Base-by-base conservation (phyloP, 2,329 filamentous ascomycete species). In the Penicillium frequentans region DNA sequence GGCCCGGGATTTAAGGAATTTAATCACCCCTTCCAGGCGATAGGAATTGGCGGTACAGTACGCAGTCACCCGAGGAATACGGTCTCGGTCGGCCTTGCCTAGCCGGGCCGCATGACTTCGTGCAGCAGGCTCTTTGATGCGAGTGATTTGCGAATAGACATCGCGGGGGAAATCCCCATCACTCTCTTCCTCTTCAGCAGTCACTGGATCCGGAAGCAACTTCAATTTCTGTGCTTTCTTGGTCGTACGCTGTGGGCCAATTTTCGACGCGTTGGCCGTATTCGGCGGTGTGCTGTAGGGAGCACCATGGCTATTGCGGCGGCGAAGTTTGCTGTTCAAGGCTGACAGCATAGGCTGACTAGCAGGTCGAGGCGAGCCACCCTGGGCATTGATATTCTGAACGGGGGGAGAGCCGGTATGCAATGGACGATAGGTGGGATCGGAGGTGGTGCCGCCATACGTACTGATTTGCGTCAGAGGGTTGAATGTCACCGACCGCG, bases 201-300 rank as follows among this genome's bases (percentile, higher is more conserved):
- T 83, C 57, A 96, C 90, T 0, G 93, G 92, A 70, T 95, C 95
- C 1, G 95, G 95, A 16, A 99, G 80, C n/a, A 99, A 84, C 78
- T 99, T 99, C 59, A 99, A 83, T 79, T 99, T 99, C 79, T 98
- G 92, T 1, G 91, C 91, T 63, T 90, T 97, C 75, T 96, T 96
- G 24, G 93, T 96, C 55, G 92, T 98, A 74, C 95, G 82, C 73
- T 99, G 95, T 0, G 95, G 93, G 2, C 95, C 95, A 57, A 97
- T 91, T 77, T 98, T 97, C 52, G 82, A 77, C 19, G 71, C 66
- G 1, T 77, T 73, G n/a, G 73, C 66, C 8, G 70, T 65, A 35
- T 75, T 73, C 35, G 75, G 71, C 37, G 73, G 70, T 1, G 77
- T 72, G 21, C 72, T 75, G 54, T 70, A 70, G 19, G 86, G 79